Evolutionary conservation across 306 rosid species (phyloP).

Genomic region (Inga laurina): DNA sequence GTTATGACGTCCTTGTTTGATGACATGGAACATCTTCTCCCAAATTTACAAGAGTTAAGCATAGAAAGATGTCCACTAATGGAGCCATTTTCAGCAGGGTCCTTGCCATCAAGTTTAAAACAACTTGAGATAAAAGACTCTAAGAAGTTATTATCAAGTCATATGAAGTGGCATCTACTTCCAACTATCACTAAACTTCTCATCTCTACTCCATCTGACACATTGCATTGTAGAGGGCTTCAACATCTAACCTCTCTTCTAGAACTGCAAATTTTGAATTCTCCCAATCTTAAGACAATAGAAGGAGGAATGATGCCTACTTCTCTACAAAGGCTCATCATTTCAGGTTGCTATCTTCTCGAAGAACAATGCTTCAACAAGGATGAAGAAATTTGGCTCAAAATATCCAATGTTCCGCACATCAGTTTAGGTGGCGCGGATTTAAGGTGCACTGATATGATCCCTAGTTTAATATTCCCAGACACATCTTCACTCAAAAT

Average conservation of each 20-base stretch:
- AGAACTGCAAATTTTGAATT: fast-evolving
- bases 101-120: neutral
- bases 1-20: neutral
- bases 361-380: neutral
- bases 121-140: neutral
- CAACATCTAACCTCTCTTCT: constrained; percentile 19
- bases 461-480: no score
- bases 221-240: neutral
- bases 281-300: neutral
- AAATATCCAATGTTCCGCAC: neutral
- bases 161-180: neutral
- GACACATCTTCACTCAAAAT: no score
- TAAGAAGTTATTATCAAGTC: neutral
- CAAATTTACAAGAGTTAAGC: neutral
- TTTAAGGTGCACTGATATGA: neutral
- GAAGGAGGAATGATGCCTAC: constrained; percentile 17
- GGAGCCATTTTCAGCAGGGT: neutral
- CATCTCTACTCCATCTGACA: neutral
- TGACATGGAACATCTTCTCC: neutral
- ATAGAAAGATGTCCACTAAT: neutral
- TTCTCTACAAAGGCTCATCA: neutral
- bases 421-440: neutral
- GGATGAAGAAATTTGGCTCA: constrained; percentile 8
- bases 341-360: neutral
- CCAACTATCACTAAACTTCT: neutral